Base-by-base conservation (phyloP, 2,329 filamentous ascomycete species). In the Fusarium musae region DNA sequence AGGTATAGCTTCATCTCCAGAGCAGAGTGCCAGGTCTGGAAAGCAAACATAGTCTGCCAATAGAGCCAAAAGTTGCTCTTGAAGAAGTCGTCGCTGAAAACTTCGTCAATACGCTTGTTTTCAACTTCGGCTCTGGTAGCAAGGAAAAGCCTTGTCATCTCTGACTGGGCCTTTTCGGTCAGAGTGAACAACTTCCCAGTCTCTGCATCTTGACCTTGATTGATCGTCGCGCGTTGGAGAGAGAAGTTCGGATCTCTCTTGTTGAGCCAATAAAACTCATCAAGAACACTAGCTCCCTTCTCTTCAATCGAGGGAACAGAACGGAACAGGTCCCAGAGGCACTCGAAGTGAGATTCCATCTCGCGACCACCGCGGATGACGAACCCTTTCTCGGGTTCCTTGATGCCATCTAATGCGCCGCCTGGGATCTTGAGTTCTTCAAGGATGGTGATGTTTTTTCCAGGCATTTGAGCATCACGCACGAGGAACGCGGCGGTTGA, bases 21-120 rank as follows among this genome's bases (percentile, higher is more conserved):
- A 9, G 58, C 58, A 2, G 58, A 60, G 37, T 60, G 47, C 58
- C 58, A 60, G 4, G 58, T 60, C 37, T 60, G 58, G 2, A 60
- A 60, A 32, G 58, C 58, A 56, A 60, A 60, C 58, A 60, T 60
- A 8, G 58, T 60, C 58, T 60, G 58, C 58, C 58, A 60, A 30
- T 60, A 60, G 5, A 60, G 47, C 58, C 58, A 60, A 34, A 60
- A 60, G 37, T 60, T 60, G 4, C 58, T 60, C 10, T 36, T 60
- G 47, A 60, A 60, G n/a, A 60, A 60, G 28, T 60, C 58, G 17
- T 43, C 7, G 13, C 47, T 17, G 19, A 60, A 60, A 3, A 60
- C 47, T 23, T 60, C 5, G 40, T 43, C 58, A 36, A 60, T 60
- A 3, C 47, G 58, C 7, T 54, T 54, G 8, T 42, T 60, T 23